Percentiles rank a stretch among this genome's conserved stretches.
Conservation (phyloP, 169 alveolate species). For the Plasmodium knowlesi region DNA sequence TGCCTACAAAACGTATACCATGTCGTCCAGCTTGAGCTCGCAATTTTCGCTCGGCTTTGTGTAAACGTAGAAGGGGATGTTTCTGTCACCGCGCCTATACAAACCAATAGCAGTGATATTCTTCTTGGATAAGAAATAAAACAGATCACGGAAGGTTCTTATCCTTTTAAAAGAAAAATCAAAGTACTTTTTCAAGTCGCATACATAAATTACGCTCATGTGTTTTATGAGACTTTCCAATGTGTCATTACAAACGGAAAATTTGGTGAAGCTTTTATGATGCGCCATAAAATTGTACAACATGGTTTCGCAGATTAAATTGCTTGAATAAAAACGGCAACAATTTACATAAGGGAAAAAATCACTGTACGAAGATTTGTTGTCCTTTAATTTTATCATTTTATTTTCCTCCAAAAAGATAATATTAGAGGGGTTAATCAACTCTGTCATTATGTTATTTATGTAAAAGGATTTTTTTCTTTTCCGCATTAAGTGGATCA, state of each 20-base stretch:
- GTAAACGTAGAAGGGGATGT: conserved; percentile 55
- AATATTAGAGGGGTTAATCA: conserved; percentile 58
- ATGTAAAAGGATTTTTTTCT: conserved; percentile 32
- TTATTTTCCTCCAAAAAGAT: conserved; percentile 73
- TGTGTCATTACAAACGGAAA: conserved; percentile 67
- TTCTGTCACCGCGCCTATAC: conserved; percentile 57
- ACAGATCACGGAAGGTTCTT: conserved; percentile 50
- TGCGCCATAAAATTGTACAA: conserved; percentile 58
- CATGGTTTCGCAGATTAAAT: conserved; percentile 70
- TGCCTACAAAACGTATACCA: conserved; percentile 38
- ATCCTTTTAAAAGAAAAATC: conserved; percentile 67
- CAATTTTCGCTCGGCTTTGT: conserved; percentile 66
- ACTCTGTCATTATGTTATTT: conserved; percentile 71
- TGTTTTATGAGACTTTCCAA: conserved; percentile 44
- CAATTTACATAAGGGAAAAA: conserved; percentile 71
- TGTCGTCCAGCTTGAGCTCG: conserved; percentile 44
- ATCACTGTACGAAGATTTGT: conserved; percentile 68
- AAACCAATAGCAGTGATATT: conserved; percentile 50
- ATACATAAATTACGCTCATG: conserved; percentile 30
- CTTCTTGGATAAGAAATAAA: conserved; percentile 40
- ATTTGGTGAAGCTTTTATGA: conserved; percentile 68
- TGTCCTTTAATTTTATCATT: conserved; percentile 65
- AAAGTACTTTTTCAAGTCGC: conserved; percentile 37
- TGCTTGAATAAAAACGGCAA: conserved; percentile 53
- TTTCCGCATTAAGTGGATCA: conserved; percentile 33